Evolutionary conservation across 352 stramenopile genomes (phyloP), one percentile per base, ranked within the genome.

Genomic region (Phytopythium aichiense): DNA sequence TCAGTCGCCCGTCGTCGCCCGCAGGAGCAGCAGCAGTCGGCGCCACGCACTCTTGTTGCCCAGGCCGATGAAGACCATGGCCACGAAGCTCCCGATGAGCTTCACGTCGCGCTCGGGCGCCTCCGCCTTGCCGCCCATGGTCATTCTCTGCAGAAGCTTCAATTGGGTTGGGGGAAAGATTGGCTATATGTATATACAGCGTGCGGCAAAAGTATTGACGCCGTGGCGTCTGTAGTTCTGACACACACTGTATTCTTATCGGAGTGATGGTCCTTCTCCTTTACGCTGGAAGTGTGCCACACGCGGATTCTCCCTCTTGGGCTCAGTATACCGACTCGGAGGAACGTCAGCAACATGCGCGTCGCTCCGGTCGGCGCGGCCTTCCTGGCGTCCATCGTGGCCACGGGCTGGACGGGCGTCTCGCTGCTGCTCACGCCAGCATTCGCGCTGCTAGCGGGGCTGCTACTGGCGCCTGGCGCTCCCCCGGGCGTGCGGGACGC

Each of bases 41-140:
- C 22, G 56, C 15, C 40, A 74, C 77, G 59, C 65, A 94, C 85
- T 92, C 60, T 94, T 94, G 69, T 92, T 92, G 65, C 85, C 85
- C 23, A 94, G 80, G 2, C 85, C 85, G 40, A 94, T 78, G 67
- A 94, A 88, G 31, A 94, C 72, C 75, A 94, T 89, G 25, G 80
- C 81, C 51, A 92, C 66, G 65, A 94, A 94, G 73, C 79, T 89
- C 60, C 87, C 71, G 61, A 92, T 69, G 20, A 94, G 81, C 79
- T 89, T 87, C 58, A 79, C 65, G 43, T 87, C 81, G 60, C 73
- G 73, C 64, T 84, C 69, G 18, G 62, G 49, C 38, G 61, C 61
- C 58, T 64, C 37, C 53, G 38, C 63, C 11, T 45, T 33, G 42
- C 18, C 42, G 42, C 42, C 22, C 42, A 49, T 49, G 42, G n/a